Conservation (phyloP, 1,284 basidiomycete species). For the Tylopilus sp. region DNA sequence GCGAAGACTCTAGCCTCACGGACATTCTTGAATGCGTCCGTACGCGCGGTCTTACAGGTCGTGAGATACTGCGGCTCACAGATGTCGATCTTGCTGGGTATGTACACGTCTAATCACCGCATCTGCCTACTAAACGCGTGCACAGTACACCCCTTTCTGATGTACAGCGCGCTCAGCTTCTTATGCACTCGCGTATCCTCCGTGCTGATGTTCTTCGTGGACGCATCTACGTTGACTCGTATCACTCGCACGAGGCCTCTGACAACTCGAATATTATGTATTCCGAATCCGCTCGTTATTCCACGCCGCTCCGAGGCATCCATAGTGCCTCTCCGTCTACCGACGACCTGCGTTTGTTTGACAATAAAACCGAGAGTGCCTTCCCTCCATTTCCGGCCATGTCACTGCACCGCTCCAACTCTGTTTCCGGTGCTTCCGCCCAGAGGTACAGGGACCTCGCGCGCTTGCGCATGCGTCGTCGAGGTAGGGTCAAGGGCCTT, state of each 20-base stretch:
- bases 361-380: background rate
- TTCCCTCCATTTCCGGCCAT: conserved; percentile 16
- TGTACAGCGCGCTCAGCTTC: conserved; percentile 17
- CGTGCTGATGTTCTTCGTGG: conserved; percentile 26
- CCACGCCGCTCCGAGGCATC: conserved; percentile 9
- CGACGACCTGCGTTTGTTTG: conserved; percentile 23
- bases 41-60: conserved; percentile 25
- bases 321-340: conserved; percentile 22
- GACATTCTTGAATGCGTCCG: conserved; percentile 23
- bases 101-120: background rate
- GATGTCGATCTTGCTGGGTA: conserved; percentile 24
- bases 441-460: conserved; percentile 34
- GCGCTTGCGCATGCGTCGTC: conserved; percentile 26
- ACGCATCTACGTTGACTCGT: conserved; percentile 25
- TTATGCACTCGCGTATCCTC: conserved; percentile 25
- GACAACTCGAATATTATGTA: conserved; percentile 12
- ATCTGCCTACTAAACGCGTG: conserved; percentile 1
- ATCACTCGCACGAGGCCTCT: conserved; percentile 16
- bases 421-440: conserved; percentile 24
- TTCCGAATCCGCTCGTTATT: conserved; percentile 1
- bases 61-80: conserved; percentile 29
- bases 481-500: conserved; percentile 33
- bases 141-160: conserved; percentile 25
- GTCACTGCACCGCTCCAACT: conserved; percentile 26
- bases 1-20: background rate